Evolutionary conservation across 495 filamentous ascomycete species (phyloP), one percentile per base, ranked within the genome.

Genomic region (Echria macrotheca): DNA sequence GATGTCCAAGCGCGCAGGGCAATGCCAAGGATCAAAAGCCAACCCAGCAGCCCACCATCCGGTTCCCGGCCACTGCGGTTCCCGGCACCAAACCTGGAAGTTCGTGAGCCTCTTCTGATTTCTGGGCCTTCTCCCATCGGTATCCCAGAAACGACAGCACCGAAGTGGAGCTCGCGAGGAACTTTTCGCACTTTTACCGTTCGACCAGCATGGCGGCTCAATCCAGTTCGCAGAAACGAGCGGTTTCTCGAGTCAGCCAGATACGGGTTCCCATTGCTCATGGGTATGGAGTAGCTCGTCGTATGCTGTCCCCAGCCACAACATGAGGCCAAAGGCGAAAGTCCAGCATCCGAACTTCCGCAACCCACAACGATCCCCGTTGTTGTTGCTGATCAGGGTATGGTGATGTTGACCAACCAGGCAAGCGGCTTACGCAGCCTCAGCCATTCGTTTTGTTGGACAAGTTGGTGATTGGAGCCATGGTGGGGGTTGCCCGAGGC

Each of bases 11-110:
- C n/a, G n/a, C n/a, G n/a, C n/a, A n/a, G n/a, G n/a, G n/a, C n/a
- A n/a, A n/a, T n/a, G n/a, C n/a, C n/a, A n/a, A n/a, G n/a, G n/a
- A n/a, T n/a, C n/a, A n/a, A n/a, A n/a, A n/a, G n/a, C n/a, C n/a
- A n/a, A n/a, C n/a, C n/a, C n/a, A n/a, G n/a, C n/a, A 44, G 25
- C 42, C 42, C 42, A 44, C 42, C 24, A 15, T 14, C 25, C 8
- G 7, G 2, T 6, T 21, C 38, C 38, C 18, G 17, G 18, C 24
- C 38, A 39, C 36, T 39, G 11, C 21, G 1, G 24, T 19, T 42
- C 23, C 39, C 21, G 15, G n/a, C n/a, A n/a, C n/a, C n/a, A 42
- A 23, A n/a, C 21, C 23, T 42, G 39, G 39, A 12, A 25, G 23
- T 7, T 23, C 14, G 35, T 18, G 35, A 17, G 35, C 35, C 35